Percentiles rank a stretch among this genome's conserved stretches.
phyloP scores from a whole-genome alignment of 768 basidiomycete species.

The Boletus subcaerulescens region DNA sequence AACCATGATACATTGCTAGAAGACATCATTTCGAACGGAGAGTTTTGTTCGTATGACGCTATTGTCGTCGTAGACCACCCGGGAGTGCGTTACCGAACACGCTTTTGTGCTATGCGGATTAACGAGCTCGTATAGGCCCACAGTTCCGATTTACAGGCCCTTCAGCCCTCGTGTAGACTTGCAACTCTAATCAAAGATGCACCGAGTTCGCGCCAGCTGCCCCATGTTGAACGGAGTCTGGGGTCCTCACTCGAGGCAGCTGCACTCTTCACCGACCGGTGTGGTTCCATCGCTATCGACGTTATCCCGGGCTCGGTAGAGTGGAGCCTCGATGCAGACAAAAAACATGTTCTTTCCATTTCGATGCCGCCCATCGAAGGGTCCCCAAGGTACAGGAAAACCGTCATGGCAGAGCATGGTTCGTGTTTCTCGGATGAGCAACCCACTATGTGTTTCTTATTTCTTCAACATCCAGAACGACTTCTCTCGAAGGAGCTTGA shows the following conservation, averaged over 20 bases:
- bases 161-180: slow-evolving; percentile 51
- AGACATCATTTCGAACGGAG: slow-evolving; percentile 41
- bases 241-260: slow-evolving; percentile 37
- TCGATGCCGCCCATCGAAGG: slow-evolving; percentile 49
- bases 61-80: slow-evolving; percentile 69
- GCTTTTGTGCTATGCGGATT: neutral
- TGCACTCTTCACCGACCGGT: slow-evolving; percentile 46
- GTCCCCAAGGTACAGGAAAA: slow-evolving; percentile 42
- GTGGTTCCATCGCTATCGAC: slow-evolving; percentile 49
- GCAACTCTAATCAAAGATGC: slow-evolving; percentile 46
- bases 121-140: slow-evolving; percentile 48
- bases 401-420: slow-evolving; percentile 55
- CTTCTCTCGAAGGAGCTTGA: slow-evolving; percentile 49
- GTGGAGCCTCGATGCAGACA: slow-evolving; percentile 33
- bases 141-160: slow-evolving; percentile 68
- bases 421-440: slow-evolving; percentile 18
- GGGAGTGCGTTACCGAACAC: slow-evolving; percentile 49
- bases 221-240: slow-evolving; percentile 45
- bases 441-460: neutral
- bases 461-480: slow-evolving; percentile 33
- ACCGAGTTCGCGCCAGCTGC: slow-evolving; percentile 57
- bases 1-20: slow-evolving; percentile 39
- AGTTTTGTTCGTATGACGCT: slow-evolving; percentile 62
- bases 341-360: slow-evolving; percentile 57
- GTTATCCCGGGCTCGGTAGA: slow-evolving; percentile 38